Evolutionary conservation across 768 basidiomycete species (phyloP).

Genomic region (Boletus bicolor): DNA sequence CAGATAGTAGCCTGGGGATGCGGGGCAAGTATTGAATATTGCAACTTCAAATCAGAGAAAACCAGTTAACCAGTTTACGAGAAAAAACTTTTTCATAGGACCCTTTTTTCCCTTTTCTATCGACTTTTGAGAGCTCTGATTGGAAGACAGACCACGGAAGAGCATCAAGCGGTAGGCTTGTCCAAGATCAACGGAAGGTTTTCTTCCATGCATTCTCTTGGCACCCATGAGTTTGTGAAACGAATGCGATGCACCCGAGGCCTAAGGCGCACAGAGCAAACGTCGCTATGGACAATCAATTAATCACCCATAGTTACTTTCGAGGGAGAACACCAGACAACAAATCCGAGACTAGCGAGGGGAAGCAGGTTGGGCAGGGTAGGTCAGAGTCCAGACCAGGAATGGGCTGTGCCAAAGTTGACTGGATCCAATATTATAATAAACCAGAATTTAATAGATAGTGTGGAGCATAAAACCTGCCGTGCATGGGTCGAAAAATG

Average conservation of each 20-base stretch:
- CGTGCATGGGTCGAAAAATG: not conserved
- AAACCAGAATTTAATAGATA: constrained; percentile 7
- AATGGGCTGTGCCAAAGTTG: not conserved
- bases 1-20: not conserved
- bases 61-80: too few species aligned
- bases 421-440: constrained; percentile 1
- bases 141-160: too few species aligned
- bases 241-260: not conserved
- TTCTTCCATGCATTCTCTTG: not conserved
- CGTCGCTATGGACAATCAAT: not conserved
- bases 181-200: not conserved
- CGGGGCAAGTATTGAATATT: not conserved
- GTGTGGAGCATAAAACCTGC: not conserved
- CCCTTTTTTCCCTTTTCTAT: too few species aligned
- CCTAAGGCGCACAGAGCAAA: not conserved
- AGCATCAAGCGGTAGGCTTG: too few species aligned
- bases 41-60: too few species aligned
- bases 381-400: not conserved
- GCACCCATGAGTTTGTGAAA: not conserved
- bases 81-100: too few species aligned
- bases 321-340: not conserved
- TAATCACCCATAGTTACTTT: not conserved
- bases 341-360: not conserved
- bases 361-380: too few species aligned
- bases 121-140: too few species aligned